phyloP scores from a whole-genome alignment of 495 filamentous ascomycete genomes.

The Penicillium pancosmium region DNA sequence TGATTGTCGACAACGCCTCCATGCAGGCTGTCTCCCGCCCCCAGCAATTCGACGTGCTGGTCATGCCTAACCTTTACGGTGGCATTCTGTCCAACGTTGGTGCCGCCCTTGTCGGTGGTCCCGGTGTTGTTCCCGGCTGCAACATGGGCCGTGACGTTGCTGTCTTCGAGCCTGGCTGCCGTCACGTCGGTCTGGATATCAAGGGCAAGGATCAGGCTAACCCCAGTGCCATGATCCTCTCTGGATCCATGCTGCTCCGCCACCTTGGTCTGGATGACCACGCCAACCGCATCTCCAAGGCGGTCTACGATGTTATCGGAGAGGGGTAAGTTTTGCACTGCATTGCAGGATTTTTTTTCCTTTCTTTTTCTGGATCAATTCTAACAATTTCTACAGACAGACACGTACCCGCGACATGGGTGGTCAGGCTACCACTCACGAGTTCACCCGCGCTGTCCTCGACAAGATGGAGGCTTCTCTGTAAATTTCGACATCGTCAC shows the following conservation, averaged over 20 bases:
- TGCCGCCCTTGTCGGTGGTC: slow-evolving; percentile 96
- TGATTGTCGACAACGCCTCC: slow-evolving; percentile 99
- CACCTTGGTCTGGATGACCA: slow-evolving; percentile 97
- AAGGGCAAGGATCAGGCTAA: slow-evolving; percentile 99
- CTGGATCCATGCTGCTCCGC: slow-evolving; percentile 92
- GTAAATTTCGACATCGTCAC: slow-evolving; percentile 32
- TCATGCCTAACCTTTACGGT: slow-evolving; percentile 99
- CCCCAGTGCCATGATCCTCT: slow-evolving; percentile 92
- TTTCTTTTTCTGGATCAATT: background rate
- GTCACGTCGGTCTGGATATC: slow-evolving; percentile 98
- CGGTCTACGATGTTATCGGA: slow-evolving; percentile 92
- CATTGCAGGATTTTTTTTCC: background rate
- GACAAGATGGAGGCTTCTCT: slow-evolving; percentile 81
- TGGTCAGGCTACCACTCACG: slow-evolving; percentile 82
- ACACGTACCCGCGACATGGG: slow-evolving; percentile 93
- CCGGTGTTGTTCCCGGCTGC: slow-evolving; percentile 95
- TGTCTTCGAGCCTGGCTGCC: slow-evolving; percentile 97
- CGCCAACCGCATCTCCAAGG: slow-evolving; percentile 96
- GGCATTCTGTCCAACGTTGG: slow-evolving; percentile 99
- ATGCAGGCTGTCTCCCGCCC: slow-evolving; percentile 97
- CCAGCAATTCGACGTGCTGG: slow-evolving; percentile 99
- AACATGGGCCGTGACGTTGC: slow-evolving; percentile 99
- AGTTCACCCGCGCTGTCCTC: slow-evolving; percentile 92
- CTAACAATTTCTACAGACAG: slow-evolving; percentile 57
- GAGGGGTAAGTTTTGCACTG: slow-evolving; percentile 70